A percentile compares a stretch with the other conserved stretches of the same genome.
phyloP scores from a whole-genome alignment of 2,329 filamentous ascomycete genomes.

The Verticillium isaacii region DNA sequence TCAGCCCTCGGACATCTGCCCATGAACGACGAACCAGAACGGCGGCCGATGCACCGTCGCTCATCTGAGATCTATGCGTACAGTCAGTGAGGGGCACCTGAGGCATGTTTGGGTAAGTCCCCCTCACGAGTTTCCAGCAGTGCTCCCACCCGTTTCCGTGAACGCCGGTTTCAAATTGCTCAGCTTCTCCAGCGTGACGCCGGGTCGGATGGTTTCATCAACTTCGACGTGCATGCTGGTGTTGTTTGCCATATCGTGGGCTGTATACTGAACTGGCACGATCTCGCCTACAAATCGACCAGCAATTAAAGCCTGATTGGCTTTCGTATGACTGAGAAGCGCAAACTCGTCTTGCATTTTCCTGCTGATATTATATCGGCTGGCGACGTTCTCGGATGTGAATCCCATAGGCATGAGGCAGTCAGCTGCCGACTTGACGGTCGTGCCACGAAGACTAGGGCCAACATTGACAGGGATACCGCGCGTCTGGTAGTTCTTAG shows the following conservation, averaged over 20 bases:
- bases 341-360: slow-evolving; percentile 61
- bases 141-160: slow-evolving; percentile 51
- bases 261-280: slow-evolving; percentile 43
- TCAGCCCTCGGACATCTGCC: slow-evolving; percentile 53
- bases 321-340: slow-evolving; percentile 48
- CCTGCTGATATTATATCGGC: slow-evolving; percentile 53
- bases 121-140: slow-evolving; percentile 50
- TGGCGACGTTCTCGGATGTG: slow-evolving; percentile 63
- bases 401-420: slow-evolving; percentile 68
- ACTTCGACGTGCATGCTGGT: slow-evolving; percentile 13
- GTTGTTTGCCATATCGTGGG: slow-evolving; percentile 34
- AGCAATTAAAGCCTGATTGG: slow-evolving; percentile 45
- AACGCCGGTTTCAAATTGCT: slow-evolving; percentile 61
- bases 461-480: background rate
- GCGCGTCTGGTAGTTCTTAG: slow-evolving; percentile 57
- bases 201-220: slow-evolving; percentile 60
- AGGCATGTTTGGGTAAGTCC: too few relatives aligned
- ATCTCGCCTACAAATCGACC: slow-evolving; percentile 61
- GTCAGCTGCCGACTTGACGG: slow-evolving; percentile 53
- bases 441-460: slow-evolving; percentile 38
- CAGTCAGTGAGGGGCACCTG: background rate
- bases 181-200: slow-evolving; percentile 53
- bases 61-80: slow-evolving; percentile 44
- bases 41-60: slow-evolving; percentile 59
- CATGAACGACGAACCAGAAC: slow-evolving; percentile 61